A percentile compares a stretch with the other conserved stretches of the same genome.
phyloP scores from a whole-genome alignment of 140 eudicot species.

The Oenanthe javanica region DNA sequence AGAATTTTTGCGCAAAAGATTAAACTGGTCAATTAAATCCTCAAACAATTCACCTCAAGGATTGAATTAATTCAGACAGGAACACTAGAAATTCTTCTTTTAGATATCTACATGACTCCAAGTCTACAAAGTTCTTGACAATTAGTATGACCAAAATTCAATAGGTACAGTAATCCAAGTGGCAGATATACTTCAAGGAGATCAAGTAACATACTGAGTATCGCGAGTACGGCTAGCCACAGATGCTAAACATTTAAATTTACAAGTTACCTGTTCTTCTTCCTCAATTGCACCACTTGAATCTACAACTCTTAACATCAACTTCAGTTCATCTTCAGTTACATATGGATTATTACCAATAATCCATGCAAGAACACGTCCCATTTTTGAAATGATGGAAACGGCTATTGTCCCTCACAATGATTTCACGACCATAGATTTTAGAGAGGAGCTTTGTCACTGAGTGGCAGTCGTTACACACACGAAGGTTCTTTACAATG shows the following conservation, averaged over 20 bases:
- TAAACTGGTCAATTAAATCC: background rate
- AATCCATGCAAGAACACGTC: too few species aligned
- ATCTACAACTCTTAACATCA: constrained; percentile 96
- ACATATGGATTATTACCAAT: constrained; percentile 49
- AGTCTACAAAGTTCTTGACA: background rate
- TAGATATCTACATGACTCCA: background rate
- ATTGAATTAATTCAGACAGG: background rate
- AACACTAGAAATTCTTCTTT: background rate
- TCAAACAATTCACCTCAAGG: background rate
- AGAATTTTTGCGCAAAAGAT: background rate
- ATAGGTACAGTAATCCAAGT: background rate
- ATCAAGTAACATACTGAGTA: background rate
- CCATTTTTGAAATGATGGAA: too few species aligned
- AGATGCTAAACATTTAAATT: constrained; percentile 4
- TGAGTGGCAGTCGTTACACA: constrained; percentile 43
- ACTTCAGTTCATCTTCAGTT: constrained; percentile 93
- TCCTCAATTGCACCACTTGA: constrained; percentile 97
- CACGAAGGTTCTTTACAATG: constrained; percentile 45
- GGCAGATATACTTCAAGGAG: background rate
- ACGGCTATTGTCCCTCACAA: too few species aligned
- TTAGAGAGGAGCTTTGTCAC: constrained; percentile 38
- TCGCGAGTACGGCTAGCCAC: background rate
- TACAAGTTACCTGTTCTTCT: constrained; percentile 77
- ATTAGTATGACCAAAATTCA: background rate
- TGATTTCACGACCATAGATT: background rate